Conservation (phyloP, 2,329 filamentous ascomycete species). For the Apiospora hydei region DNA sequence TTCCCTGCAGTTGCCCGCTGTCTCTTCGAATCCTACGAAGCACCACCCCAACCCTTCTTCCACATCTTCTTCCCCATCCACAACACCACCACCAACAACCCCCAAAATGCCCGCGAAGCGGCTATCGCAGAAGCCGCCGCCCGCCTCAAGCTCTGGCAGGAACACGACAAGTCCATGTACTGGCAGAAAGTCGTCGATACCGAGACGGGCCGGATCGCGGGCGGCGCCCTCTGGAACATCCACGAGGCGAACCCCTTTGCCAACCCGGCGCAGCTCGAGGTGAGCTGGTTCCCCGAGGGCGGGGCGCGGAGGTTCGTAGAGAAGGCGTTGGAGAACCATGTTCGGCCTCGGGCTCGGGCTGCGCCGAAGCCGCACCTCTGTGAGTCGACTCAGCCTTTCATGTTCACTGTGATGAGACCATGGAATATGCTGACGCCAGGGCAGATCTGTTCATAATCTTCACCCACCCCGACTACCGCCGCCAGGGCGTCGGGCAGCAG, state of each 20-base stretch:
- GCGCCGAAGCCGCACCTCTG: conserved; percentile 36
- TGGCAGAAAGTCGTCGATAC: conserved; percentile 43
- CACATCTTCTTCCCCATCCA: conserved; percentile 36
- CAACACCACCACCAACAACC: conserved; percentile 31
- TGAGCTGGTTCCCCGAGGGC: conserved; percentile 44
- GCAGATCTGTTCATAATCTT: conserved; percentile 37
- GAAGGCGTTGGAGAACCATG: conserved; percentile 30
- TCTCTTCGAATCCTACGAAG: conserved; percentile 38
- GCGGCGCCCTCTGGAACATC: conserved; percentile 41
- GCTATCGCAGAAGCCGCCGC: conserved; percentile 34
- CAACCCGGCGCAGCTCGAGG: conserved; percentile 27
- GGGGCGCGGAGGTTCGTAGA: conserved; percentile 35
- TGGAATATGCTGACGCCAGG: too few relatives aligned
- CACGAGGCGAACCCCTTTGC: conserved; percentile 40
- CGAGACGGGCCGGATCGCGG: conserved; percentile 38
- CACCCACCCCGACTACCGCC: conserved; percentile 25
- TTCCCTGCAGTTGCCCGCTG: conserved; percentile 35
- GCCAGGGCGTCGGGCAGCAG: conserved; percentile 21
- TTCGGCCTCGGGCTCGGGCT: conserved; percentile 25
- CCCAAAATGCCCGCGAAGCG: conserved; percentile 31
- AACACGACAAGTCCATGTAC: conserved; percentile 37
- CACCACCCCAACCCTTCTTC: conserved; percentile 38
- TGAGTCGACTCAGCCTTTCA: too few relatives aligned
- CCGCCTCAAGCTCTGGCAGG: conserved; percentile 36
- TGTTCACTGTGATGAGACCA: too few relatives aligned